These are phyloP conservation scores for Saccharum hybrid DNA, from an alignment of 202 grass and related monocot species.

Conservation along the genomic window DNA sequence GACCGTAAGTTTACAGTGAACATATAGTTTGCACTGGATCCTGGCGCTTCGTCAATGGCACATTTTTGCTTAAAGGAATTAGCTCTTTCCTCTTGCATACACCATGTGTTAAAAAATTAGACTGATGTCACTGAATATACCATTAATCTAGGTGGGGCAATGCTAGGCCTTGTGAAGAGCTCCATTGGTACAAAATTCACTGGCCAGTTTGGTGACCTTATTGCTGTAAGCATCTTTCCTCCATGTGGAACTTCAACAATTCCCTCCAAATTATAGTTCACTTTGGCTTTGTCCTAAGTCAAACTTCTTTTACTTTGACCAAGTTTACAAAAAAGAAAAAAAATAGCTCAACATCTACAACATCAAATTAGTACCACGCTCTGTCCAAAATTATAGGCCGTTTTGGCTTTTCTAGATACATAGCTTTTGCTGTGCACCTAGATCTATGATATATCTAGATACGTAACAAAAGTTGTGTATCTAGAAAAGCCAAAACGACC, in stretches of 20 bases:
- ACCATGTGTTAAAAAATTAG: neutral
- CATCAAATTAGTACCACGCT: too few relatives aligned
- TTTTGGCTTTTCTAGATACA: too few relatives aligned
- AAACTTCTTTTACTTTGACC: too few relatives aligned
- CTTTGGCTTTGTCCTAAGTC: neutral
- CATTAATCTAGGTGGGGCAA: constrained; percentile 49
- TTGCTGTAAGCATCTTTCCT: constrained; percentile 74
- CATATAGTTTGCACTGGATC: neutral
- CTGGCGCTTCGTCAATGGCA: neutral
- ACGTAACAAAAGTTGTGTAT: too few relatives aligned
- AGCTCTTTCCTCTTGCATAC: neutral
- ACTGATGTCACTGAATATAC: constrained; percentile 35
- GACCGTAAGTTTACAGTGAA: constrained; percentile 78
- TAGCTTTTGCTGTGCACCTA: too few relatives aligned
- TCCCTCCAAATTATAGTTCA: neutral
- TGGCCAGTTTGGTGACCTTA: constrained; percentile 93
- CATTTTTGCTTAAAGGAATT: neutral
- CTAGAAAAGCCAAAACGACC: too few relatives aligned
- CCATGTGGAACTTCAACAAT: constrained; percentile 14
- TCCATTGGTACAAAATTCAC: constrained; percentile 99
- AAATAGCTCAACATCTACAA: too few relatives aligned
- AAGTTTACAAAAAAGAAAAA: too few relatives aligned
- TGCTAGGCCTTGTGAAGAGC: constrained; percentile 91
- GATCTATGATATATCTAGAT: too few relatives aligned
- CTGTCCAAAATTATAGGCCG: too few relatives aligned